A percentile compares a stretch with the other conserved stretches of the same genome.
These are phyloP conservation scores for Pelagophyceae sp. DNA, from an alignment of 352 stramenopile genomes.

Conservation along the genomic window DNA sequence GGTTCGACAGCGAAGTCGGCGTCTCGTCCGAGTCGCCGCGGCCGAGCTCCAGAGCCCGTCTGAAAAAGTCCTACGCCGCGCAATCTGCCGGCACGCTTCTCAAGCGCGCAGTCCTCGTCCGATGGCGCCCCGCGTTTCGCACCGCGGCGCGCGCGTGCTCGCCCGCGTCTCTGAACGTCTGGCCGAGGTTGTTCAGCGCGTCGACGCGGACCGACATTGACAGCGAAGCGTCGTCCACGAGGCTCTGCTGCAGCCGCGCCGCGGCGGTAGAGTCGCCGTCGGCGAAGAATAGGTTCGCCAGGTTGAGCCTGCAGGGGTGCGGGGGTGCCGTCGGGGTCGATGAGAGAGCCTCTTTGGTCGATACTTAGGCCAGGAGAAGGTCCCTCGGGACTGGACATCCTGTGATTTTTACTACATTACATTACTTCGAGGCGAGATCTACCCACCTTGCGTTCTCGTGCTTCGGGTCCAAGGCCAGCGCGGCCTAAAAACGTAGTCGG, in stretches of 20 bases:
- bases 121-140: neutral
- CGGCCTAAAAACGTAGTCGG: neutral
- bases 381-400: no score
- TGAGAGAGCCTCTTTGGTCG: neutral
- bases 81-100: neutral
- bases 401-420: no score
- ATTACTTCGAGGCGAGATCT: no score
- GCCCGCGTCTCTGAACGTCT: constrained; percentile 12
- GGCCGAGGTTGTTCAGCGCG: constrained; percentile 23
- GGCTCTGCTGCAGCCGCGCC: neutral
- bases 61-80: neutral
- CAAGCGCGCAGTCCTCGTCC: no score
- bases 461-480: neutral
- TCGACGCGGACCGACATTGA: neutral
- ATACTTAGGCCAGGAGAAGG: no score
- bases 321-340: no score
- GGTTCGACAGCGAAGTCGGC: constrained; percentile 10
- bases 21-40: constrained; percentile 5
- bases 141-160: constrained; percentile 9
- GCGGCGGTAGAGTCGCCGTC: neutral
- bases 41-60: neutral
- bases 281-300: constrained; percentile 21
- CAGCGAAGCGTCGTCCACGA: neutral
- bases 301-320: no score
- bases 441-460: constrained; percentile 21